phyloP scores from a whole-genome alignment of 1,139 yeast genomes.

The Taiozyma sp. region DNA sequence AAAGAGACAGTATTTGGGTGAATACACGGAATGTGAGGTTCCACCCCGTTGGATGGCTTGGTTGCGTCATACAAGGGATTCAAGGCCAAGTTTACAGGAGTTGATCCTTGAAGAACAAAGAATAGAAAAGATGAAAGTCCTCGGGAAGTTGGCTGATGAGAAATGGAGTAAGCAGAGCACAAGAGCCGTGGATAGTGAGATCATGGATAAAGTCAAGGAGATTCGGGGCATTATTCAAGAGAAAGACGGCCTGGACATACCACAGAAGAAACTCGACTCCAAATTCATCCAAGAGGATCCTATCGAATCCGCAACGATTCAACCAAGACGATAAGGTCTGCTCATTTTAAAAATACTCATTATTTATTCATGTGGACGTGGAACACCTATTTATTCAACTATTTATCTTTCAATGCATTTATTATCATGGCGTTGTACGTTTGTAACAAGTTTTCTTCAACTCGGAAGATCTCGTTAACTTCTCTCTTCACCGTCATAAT shows the following conservation, averaged over 20 bases:
- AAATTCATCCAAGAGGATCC: slow-evolving; percentile 22
- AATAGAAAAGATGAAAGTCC: slow-evolving; percentile 46
- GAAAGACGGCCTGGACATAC: neutral
- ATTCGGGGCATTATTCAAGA: slow-evolving; percentile 2
- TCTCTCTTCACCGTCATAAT: slow-evolving; percentile 17
- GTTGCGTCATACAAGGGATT: slow-evolving; percentile 60
- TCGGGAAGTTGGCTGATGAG: slow-evolving; percentile 58
- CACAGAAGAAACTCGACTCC: neutral
- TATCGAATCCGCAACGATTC: slow-evolving; percentile 32
- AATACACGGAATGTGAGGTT: slow-evolving; percentile 30
- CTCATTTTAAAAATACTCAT: neutral
- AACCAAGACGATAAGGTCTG: slow-evolving; percentile 26
- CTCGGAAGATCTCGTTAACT: slow-evolving; percentile 13
- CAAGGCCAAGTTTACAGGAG: slow-evolving; percentile 61
- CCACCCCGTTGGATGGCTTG: slow-evolving; percentile 79
- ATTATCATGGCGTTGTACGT: slow-evolving; percentile 14
- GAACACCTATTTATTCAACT: slow-evolving; percentile 1
- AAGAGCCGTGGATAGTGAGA: neutral
- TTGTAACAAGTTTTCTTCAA: slow-evolving; percentile 16
- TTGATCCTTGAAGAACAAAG: slow-evolving; percentile 54
- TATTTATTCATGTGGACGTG: neutral
- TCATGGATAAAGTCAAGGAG: slow-evolving; percentile 3
- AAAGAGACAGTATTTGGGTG: slow-evolving; percentile 30
- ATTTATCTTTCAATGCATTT: slow-evolving; percentile 7
- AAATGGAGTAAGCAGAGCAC: slow-evolving; percentile 38